Base-by-base conservation (phyloP, 2,329 filamentous ascomycete genomes). In the Camillea tinctor region DNA sequence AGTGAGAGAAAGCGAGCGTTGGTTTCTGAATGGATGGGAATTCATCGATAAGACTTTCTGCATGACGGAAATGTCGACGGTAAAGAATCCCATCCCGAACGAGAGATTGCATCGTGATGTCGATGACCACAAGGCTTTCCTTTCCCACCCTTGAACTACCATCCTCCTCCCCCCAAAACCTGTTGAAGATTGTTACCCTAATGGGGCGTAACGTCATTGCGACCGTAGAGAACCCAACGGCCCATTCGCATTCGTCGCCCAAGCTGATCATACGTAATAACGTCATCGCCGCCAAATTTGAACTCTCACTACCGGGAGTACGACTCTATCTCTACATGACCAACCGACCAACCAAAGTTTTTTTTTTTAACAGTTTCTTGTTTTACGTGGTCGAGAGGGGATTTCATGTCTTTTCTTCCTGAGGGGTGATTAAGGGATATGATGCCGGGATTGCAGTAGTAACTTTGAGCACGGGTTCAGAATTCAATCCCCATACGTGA, bases 231-330 rank as follows among this genome's bases (percentile, higher is more conserved):
- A 44, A 44, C 36, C 36, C 36, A 17, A 44, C 36, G 36, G 40
- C 19, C 48, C n/a, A 23, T 44, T 30, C 19, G 22, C 24, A 7
- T 48, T 19, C 40, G 36, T 44, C 23, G 9, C 20, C 21, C 54
- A 44, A 48, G 56, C 53, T 54, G 60, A 59, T 63, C 61, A 63
- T 58, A 54, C 54, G 19, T 26, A 54, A 65, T 59, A 60, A 64
- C 64, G 61, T 66, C 61, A 66, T 66, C 55, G 58, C 55, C 58
- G 51, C 36, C 59, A 13, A 53, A 60, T 56, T 51, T 59, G 50
- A 63, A 49, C 50, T 54, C 50, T 52, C 48, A 49, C 50, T 55
- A 57, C 21, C n/a, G 26, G 13, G 26, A 30, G 26, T 30, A 30
- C 26, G 26, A 9, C 26, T 30, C 24, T n/a, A n/a, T n/a, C 26